Percentiles rank a stretch among this genome's conserved stretches.
phyloP scores from a whole-genome alignment of 2,329 filamentous ascomycete species.

The Phialophora expanda region DNA sequence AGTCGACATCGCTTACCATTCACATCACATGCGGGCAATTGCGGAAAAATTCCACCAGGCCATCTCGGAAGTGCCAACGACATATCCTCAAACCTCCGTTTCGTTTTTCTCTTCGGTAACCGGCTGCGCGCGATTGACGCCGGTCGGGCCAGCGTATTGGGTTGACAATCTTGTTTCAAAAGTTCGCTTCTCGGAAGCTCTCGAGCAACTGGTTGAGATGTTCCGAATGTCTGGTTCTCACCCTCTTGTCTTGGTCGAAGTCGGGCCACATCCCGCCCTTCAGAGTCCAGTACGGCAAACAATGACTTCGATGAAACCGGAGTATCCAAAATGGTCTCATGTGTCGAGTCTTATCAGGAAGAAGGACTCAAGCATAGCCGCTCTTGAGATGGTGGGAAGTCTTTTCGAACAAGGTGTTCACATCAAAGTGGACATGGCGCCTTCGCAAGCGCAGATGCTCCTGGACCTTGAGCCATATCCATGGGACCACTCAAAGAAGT shows the following conservation, averaged over 20 bases:
- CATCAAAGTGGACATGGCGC: background rate
- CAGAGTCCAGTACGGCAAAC: slow-evolving; percentile 43
- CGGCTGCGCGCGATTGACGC: slow-evolving; percentile 20
- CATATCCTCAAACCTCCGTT: background rate
- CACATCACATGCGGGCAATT: slow-evolving; percentile 41
- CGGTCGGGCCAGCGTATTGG: slow-evolving; percentile 1
- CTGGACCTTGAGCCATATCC: slow-evolving; percentile 5
- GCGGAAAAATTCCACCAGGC: background rate
- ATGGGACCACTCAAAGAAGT: slow-evolving; percentile 1
- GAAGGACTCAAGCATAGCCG: slow-evolving; percentile 25
- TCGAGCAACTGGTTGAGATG: slow-evolving; percentile 42
- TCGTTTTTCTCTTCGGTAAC: slow-evolving; percentile 18
- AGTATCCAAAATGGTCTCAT: slow-evolving; percentile 35
- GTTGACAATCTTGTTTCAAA: no score
- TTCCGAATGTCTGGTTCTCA: slow-evolving; percentile 37
- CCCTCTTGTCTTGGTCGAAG: slow-evolving; percentile 42
- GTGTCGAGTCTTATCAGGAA: slow-evolving; percentile 40
- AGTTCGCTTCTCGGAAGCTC: slow-evolving; percentile 1
- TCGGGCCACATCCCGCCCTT: slow-evolving; percentile 45
- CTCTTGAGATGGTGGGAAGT: background rate
- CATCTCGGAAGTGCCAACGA: background rate
- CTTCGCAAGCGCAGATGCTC: background rate
- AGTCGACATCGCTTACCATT: slow-evolving; percentile 45
- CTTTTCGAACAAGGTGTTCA: slow-evolving; percentile 2
- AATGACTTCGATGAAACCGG: slow-evolving; percentile 9